Conservation (phyloP, 768 basidiomycete genomes). For the Naematelia encephala region DNA sequence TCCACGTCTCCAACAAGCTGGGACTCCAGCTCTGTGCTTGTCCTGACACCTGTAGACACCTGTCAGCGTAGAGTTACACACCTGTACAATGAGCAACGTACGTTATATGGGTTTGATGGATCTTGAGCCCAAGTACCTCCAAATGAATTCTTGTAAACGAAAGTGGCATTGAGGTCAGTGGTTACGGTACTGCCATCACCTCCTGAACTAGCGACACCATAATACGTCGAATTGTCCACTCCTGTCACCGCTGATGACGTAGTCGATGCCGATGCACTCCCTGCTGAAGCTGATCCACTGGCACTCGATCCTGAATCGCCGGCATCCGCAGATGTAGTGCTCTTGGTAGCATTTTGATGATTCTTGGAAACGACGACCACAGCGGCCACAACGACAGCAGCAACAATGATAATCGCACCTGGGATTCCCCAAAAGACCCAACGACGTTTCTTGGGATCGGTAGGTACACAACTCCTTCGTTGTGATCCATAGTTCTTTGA, state of each 20-base stretch:
- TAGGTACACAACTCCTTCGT: constrained; percentile 25
- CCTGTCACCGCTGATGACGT: constrained; percentile 5
- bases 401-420: constrained; percentile 30
- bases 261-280: constrained; percentile 2
- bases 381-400: constrained; percentile 39
- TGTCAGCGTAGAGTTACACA: background rate
- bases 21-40: constrained; percentile 48
- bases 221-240: constrained; percentile 14
- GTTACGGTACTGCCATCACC: constrained; percentile 35
- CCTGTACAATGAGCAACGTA: constrained; percentile 12
- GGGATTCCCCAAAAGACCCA: constrained; percentile 40
- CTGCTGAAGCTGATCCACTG: constrained; percentile 9
- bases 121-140: constrained; percentile 49
- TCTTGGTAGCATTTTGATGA: constrained; percentile 1
- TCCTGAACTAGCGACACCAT: constrained; percentile 25
- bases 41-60: constrained; percentile 27
- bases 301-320: constrained; percentile 3
- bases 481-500: background rate
- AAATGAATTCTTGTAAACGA: constrained; percentile 45
- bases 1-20: constrained; percentile 43
- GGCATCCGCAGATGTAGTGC: background rate
- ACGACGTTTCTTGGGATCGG: constrained; percentile 26
- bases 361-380: constrained; percentile 23
- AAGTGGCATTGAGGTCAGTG: constrained; percentile 36
- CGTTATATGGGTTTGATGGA: constrained; percentile 37